These are phyloP conservation scores for Candida orba DNA, from an alignment of 805 yeast species.

Conservation along the genomic window DNA sequence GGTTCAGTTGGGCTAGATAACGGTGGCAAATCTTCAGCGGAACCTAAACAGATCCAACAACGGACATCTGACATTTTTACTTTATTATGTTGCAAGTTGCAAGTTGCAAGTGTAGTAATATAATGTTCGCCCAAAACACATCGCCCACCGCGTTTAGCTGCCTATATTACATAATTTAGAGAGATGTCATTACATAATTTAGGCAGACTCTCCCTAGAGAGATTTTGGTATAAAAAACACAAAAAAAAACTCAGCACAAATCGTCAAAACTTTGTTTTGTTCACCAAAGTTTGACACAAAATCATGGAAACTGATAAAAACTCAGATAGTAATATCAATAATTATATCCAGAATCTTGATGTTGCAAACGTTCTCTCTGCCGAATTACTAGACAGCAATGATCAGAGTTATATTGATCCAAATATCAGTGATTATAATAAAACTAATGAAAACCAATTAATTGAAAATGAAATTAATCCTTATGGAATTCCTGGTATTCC, in stretches of 20 bases:
- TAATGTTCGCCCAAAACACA: too few species aligned
- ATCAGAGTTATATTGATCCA: conserved; percentile 9
- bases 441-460: background rate
- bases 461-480: background rate
- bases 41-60: conserved; percentile 16
- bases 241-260: background rate
- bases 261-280: background rate
- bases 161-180: too few species aligned
- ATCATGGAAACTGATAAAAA: background rate
- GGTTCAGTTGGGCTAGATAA: conserved; percentile 23
- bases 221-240: too few species aligned
- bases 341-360: conserved; percentile 15
- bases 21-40: conserved; percentile 12
- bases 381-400: conserved; percentile 5
- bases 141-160: too few species aligned
- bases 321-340: conserved; percentile 6
- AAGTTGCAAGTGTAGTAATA: too few species aligned
- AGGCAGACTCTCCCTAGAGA: too few species aligned
- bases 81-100: too few species aligned
- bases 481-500: conserved; percentile 15
- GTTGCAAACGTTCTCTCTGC: conserved; percentile 11
- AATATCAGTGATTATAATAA: conserved; percentile 1
- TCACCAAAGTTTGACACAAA: background rate
- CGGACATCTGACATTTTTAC: conserved; percentile 7
- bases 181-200: too few species aligned